A percentile compares a stretch with the other conserved stretches of the same genome.
phyloP scores from a whole-genome alignment of 345 rosid species.

The Sisymbrium irio region DNA sequence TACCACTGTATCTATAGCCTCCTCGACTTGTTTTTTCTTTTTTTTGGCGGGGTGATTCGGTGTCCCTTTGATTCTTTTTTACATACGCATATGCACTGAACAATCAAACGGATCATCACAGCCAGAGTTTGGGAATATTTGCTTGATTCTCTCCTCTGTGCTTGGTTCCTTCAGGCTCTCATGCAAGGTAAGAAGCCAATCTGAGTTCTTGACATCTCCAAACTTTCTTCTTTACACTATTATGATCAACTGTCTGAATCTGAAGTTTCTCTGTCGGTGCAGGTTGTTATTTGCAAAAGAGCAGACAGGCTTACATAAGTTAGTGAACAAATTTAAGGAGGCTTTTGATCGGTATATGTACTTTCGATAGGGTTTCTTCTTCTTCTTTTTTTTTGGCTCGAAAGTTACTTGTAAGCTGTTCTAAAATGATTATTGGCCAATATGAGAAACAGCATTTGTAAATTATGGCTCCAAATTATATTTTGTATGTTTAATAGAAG shows the following conservation, averaged over 20 bases:
- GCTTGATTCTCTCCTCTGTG: slow-evolving; percentile 13
- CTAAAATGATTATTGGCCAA: background rate
- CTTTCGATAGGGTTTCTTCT: background rate
- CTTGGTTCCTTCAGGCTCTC: slow-evolving; percentile 4
- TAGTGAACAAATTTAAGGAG: background rate
- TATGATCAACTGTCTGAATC: background rate
- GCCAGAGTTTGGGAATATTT: background rate
- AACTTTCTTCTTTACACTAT: background rate
- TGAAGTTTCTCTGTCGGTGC: slow-evolving; percentile 7
- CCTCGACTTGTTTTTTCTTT: background rate
- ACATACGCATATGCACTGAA: slow-evolving; percentile 8
- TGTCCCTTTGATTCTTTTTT: slow-evolving; percentile 10
- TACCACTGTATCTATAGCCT: slow-evolving; percentile 16
- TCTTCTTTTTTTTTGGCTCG: background rate
- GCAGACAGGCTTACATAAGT: slow-evolving; percentile 1
- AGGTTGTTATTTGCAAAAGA: slow-evolving; percentile 22
- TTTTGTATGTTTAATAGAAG: slow-evolving; percentile 1
- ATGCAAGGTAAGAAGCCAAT: slow-evolving; percentile 19
- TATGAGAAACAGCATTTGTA: slow-evolving; percentile 13
- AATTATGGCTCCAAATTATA: background rate
- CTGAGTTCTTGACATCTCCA: background rate
- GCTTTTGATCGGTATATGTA: background rate
- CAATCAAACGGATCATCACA: slow-evolving; percentile 7
- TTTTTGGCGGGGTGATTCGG: background rate
- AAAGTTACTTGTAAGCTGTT: background rate